Conservation (phyloP, 441 rosid species). For the Erodium chrysanthum region DNA sequence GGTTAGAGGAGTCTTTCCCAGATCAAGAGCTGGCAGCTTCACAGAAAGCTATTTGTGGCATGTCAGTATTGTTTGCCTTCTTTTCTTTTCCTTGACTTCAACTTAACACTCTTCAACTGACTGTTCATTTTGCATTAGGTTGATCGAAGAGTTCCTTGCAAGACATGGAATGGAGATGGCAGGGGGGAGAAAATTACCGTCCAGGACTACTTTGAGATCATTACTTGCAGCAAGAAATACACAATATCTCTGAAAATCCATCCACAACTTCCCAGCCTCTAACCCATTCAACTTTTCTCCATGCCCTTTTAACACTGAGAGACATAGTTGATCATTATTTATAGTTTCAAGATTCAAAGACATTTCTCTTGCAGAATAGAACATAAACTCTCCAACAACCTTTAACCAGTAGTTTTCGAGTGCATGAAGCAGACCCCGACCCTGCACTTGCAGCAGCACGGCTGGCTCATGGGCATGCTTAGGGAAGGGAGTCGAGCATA, state of each 20-base stretch:
- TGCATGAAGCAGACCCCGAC: too few relatives aligned
- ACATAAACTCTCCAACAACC: too few relatives aligned
- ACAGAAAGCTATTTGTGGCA: constrained; percentile 67
- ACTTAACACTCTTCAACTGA: constrained; percentile 15
- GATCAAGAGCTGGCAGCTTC: constrained; percentile 70
- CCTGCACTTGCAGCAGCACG: too few relatives aligned
- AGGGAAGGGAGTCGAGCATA: too few relatives aligned
- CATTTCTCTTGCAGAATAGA: too few relatives aligned
- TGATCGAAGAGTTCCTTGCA: constrained; percentile 74
- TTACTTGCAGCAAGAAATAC: not conserved
- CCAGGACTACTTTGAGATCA: not conserved
- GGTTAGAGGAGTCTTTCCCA: constrained; percentile 70
- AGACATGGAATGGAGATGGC: constrained; percentile 43
- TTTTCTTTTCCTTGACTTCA: not conserved
- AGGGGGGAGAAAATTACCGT: constrained; percentile 18
- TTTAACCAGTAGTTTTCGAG: too few relatives aligned
- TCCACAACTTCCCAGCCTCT: too few relatives aligned
- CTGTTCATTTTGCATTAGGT: constrained; percentile 25
- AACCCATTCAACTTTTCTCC: too few relatives aligned
- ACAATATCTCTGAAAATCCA: not conserved
- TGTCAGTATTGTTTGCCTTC: constrained; percentile 35
- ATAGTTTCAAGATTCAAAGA: not conserved
- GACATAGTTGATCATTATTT: not conserved
- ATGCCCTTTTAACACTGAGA: too few relatives aligned
- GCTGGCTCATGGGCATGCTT: too few relatives aligned